Evolutionary conservation across 768 basidiomycete genomes (phyloP).

Genomic region (Leucosporidium scottii): DNA sequence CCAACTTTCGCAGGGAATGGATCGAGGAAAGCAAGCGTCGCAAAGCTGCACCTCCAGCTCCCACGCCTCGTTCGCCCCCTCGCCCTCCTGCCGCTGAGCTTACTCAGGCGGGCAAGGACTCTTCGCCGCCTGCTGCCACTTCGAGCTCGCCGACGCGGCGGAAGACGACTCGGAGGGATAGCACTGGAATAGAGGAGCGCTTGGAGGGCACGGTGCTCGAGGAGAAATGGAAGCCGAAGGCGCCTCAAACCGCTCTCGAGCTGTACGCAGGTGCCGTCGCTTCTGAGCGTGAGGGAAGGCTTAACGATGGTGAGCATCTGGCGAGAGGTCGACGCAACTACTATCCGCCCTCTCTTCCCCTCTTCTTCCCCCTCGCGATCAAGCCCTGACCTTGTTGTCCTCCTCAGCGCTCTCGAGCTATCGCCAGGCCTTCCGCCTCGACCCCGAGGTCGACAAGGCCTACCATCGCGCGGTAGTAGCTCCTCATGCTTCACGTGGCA

Average conservation of each 20-base stretch:
- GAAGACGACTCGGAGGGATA: background rate
- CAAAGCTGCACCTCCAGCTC: too few relatives aligned
- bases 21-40: conserved; percentile 5
- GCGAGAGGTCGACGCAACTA: background rate
- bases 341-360: background rate
- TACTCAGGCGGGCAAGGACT: too few relatives aligned
- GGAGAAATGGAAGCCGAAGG: background rate
- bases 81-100: background rate
- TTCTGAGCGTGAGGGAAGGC: conserved; percentile 31
- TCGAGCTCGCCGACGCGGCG: background rate
- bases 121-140: background rate
- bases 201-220: background rate
- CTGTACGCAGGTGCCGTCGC: conserved; percentile 30
- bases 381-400: background rate
- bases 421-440: conserved; percentile 30
- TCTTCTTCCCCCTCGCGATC: background rate
- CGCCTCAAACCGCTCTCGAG: conserved; percentile 31
- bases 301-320: conserved; percentile 31
- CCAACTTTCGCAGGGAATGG: conserved; percentile 20
- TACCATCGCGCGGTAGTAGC: conserved; percentile 24
- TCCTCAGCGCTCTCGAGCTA: conserved; percentile 17
- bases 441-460: conserved; percentile 33
- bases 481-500: background rate
- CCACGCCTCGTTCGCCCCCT: background rate
- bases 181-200: background rate